These are phyloP conservation scores for Kalaharituber pfeilii DNA, from an alignment of 2,329 filamentous ascomycete species.

Conservation along the genomic window DNA sequence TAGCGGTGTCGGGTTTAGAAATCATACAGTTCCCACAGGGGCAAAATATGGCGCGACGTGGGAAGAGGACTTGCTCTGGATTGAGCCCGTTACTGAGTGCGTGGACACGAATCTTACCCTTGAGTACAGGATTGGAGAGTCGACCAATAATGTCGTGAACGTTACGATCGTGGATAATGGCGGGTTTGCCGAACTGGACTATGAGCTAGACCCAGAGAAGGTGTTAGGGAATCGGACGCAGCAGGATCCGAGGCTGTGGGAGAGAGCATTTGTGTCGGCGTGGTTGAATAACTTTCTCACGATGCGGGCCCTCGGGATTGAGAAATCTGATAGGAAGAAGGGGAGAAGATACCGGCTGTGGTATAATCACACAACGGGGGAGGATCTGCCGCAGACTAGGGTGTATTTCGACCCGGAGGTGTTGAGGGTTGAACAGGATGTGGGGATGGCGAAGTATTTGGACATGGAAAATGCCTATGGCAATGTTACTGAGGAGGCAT, in stretches of 20 bases:
- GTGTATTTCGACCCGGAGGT: no score
- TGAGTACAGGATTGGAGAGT: conserved; percentile 26
- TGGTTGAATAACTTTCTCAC: conserved; percentile 30
- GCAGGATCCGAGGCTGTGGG: conserved; percentile 26
- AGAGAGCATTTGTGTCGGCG: conserved; percentile 31
- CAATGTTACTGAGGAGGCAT: no score
- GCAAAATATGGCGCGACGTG: conserved; percentile 28
- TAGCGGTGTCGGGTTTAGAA: conserved; percentile 32
- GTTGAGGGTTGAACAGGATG: no score
- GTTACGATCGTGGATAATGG: conserved; percentile 29
- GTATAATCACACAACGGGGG: no score
- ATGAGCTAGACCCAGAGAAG: conserved; percentile 25
- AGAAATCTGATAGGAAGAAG: no score
- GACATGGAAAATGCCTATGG: no score
- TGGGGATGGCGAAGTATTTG: no score
- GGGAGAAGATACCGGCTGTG: no score
- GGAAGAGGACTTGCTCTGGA: conserved; percentile 34
- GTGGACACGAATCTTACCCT: conserved; percentile 31
- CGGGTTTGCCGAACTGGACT: conserved; percentile 30
- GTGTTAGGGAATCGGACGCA: conserved; percentile 25
- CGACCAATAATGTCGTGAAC: conserved; percentile 6
- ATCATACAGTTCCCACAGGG: conserved; percentile 29
- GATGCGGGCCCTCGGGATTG: no score
- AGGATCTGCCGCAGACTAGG: no score
- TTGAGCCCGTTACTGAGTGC: conserved; percentile 32